Evolutionary conservation across 495 filamentous ascomycete genomes (phyloP).

Genomic region (Schizothecium vesticola): DNA sequence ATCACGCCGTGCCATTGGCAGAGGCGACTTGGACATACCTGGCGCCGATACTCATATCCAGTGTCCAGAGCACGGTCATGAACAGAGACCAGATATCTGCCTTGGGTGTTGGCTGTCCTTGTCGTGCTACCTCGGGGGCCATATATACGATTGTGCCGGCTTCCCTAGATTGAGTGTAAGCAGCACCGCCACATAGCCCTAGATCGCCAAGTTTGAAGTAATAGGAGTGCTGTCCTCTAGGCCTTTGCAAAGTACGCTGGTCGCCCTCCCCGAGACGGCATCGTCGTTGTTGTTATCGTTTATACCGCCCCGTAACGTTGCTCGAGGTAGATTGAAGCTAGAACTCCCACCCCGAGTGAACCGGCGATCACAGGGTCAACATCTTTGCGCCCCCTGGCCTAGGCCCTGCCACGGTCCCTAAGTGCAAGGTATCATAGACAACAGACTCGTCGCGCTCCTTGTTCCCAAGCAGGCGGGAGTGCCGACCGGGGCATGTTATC

Average conservation of each 20-base stretch:
- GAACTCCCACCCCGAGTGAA: neutral
- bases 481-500: neutral
- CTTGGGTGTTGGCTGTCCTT: neutral
- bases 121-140: neutral
- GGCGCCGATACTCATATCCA: neutral
- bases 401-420: too few species aligned
- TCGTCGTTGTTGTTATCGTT: conserved; percentile 2
- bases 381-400: neutral
- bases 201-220: neutral
- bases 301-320: neutral
- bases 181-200: neutral
- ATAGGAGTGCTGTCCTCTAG: neutral
- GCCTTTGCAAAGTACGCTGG: conserved; percentile 1
- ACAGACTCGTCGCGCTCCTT: conserved; percentile 1
- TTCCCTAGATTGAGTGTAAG: neutral
- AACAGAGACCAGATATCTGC: neutral
- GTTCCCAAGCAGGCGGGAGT: conserved; percentile 1
- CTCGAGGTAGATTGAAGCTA: conserved; percentile 2
- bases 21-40: conserved; percentile 3
- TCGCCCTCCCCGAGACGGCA: conserved; percentile 1
- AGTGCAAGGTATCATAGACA: conserved; percentile 1
- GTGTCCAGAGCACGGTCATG: neutral
- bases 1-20: conserved; percentile 2
- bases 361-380: conserved; percentile 1
- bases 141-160: conserved; percentile 2